A percentile compares a stretch with the other conserved stretches of the same genome.
Conservation (phyloP, 805 yeast species). For the Debaryomyces castellii region DNA sequence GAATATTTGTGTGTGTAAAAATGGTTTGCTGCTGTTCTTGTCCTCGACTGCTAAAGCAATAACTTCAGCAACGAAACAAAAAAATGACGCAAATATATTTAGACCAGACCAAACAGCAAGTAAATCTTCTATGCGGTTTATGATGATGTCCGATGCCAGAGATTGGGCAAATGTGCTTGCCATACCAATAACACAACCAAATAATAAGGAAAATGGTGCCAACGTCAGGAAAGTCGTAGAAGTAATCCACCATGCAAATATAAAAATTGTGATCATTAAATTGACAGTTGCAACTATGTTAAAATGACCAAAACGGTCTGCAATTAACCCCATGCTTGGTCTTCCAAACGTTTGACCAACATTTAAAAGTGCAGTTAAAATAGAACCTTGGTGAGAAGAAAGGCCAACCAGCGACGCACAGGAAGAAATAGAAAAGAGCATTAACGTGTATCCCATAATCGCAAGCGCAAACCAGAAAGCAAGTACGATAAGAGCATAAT, state of each 20-base stretch:
- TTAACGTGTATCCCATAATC: no score
- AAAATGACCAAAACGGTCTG: slow-evolving; percentile 48
- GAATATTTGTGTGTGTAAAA: slow-evolving; percentile 58
- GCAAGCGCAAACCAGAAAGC: slow-evolving; percentile 25
- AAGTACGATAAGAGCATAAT: slow-evolving; percentile 20
- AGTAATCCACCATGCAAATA: no score
- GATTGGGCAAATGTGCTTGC: no score
- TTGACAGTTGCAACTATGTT: no score
- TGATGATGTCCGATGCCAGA: no score
- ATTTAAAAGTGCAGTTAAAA: slow-evolving; percentile 35
- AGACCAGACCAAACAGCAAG: no score
- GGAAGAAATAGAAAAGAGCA: no score
- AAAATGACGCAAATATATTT: slow-evolving; percentile 28
- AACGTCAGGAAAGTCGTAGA: no score
- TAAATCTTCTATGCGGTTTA: no score
- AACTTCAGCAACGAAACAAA: slow-evolving; percentile 49
- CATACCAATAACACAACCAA: no score
- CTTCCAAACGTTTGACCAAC: slow-evolving; percentile 52
- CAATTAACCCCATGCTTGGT: slow-evolving; percentile 45
- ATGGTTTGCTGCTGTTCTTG: slow-evolving; percentile 36
- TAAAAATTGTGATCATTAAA: no score
- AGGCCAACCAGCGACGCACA: slow-evolving; percentile 15
- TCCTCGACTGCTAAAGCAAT: slow-evolving; percentile 50
- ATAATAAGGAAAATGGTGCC: no score
- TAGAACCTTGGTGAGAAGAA: slow-evolving; percentile 27